Conservation (phyloP, 1,284 basidiomycete species). For the Schizophyllum commune region DNA sequence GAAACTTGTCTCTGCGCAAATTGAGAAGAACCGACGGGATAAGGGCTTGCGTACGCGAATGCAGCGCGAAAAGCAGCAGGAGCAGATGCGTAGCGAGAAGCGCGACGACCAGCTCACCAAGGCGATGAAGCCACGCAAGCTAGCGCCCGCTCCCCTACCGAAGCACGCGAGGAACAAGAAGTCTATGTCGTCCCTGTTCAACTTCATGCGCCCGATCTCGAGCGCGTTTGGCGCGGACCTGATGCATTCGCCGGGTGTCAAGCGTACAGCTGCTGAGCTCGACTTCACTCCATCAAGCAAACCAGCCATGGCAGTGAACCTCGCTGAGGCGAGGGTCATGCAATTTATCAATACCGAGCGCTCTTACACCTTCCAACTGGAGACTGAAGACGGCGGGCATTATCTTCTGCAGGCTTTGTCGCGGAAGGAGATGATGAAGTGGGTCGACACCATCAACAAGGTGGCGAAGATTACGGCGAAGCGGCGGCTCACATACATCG, state of each 20-base stretch:
- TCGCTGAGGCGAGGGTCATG: conserved; percentile 61
- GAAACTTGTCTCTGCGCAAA: conserved; percentile 48
- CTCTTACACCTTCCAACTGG: conserved; percentile 72
- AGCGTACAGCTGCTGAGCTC: conserved; percentile 60
- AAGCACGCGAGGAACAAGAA: conserved; percentile 78
- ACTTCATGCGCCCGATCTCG: conserved; percentile 79
- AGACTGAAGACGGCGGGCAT: conserved; percentile 79
- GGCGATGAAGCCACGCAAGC: conserved; percentile 58
- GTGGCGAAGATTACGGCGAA: conserved; percentile 67
- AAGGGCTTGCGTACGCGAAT: conserved; percentile 56
- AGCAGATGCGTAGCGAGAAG: conserved; percentile 61
- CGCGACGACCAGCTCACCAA: conserved; percentile 66
- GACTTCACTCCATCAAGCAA: conserved; percentile 66
- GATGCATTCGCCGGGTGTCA: conserved; percentile 31
- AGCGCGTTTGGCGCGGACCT: conserved; percentile 68
- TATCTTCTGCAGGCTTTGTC: conserved; percentile 69
- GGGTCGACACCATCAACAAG: conserved; percentile 65
- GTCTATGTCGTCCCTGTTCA: conserved; percentile 72
- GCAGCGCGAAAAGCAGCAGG: conserved; percentile 64
- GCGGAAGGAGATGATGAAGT: conserved; percentile 60
- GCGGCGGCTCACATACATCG: conserved; percentile 74
- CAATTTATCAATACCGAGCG: conserved; percentile 71
- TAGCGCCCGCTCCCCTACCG: conserved; percentile 26
- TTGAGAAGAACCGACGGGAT: conserved; percentile 75
- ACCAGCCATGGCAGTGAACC: conserved; percentile 63